Evolutionary conservation across 305 asterid species (phyloP).

Genomic region (Ilex paraguariensis): DNA sequence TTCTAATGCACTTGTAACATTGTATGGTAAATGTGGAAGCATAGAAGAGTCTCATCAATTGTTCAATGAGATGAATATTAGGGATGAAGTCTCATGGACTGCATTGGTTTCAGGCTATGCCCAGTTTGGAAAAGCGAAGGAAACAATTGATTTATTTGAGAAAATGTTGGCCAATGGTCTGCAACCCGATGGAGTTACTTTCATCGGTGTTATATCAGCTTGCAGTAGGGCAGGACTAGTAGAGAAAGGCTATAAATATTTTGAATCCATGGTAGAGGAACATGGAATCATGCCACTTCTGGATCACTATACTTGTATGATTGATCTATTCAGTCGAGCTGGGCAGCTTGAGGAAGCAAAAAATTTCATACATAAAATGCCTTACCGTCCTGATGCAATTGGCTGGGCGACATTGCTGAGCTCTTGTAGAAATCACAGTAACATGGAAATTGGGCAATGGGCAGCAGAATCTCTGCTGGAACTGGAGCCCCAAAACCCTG

Average conservation of each 20-base stretch:
- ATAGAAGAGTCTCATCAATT: slow-evolving; percentile 55
- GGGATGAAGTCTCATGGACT: slow-evolving; percentile 88
- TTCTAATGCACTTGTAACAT: slow-evolving; percentile 77
- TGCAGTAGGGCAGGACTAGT: slow-evolving; percentile 89
- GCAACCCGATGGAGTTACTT: slow-evolving; percentile 73
- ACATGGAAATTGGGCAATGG: slow-evolving; percentile 85
- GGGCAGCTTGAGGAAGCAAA: slow-evolving; percentile 71
- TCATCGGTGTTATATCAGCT: slow-evolving; percentile 79
- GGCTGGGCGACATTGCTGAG: slow-evolving; percentile 91
- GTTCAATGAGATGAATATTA: slow-evolving; percentile 52
- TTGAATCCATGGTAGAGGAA: slow-evolving; percentile 52
- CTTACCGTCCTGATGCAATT: slow-evolving; percentile 62
- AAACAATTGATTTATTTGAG: slow-evolving; percentile 63
- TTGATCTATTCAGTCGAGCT: slow-evolving; percentile 72
- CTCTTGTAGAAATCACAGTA: slow-evolving; percentile 68
- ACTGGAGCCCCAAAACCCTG: slow-evolving; percentile 72
- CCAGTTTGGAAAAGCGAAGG: slow-evolving; percentile 74
- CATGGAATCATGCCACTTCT: slow-evolving; percentile 54
- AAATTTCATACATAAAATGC: slow-evolving; percentile 59
- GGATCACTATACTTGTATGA: slow-evolving; percentile 90
- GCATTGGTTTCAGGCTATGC: slow-evolving; percentile 82
- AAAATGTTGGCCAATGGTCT: slow-evolving; percentile 59
- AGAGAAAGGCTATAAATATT: slow-evolving; percentile 60
- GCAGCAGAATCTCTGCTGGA: slow-evolving; percentile 84
- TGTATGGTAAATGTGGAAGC: slow-evolving; percentile 83